Percentiles rank a stretch among this genome's conserved stretches.
phyloP scores from a whole-genome alignment of 768 basidiomycete genomes.

The Agrocybe pediades region DNA sequence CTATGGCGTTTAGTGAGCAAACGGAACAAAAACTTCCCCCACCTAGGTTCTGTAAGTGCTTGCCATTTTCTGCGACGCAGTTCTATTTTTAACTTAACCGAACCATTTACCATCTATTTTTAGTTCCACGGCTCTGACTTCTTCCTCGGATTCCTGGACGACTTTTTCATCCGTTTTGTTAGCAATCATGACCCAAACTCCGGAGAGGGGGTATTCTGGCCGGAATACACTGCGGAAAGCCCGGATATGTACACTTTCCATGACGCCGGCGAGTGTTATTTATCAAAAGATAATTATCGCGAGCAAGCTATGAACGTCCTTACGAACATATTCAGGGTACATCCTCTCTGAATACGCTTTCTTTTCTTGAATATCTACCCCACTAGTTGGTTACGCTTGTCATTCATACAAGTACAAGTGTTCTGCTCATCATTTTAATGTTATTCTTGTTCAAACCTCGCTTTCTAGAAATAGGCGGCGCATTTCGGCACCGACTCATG shows the following conservation, averaged over 20 bases:
- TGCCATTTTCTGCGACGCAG: neutral
- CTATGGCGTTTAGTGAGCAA: conserved; percentile 1
- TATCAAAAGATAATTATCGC: conserved; percentile 1
- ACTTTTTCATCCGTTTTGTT: conserved; percentile 47
- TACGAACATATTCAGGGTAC: neutral
- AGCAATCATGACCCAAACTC: conserved; percentile 45
- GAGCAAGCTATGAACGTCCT: neutral
- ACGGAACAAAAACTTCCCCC: conserved; percentile 1
- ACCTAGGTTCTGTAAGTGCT: neutral
- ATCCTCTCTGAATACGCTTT: neutral
- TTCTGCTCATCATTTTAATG: too few relatives aligned
- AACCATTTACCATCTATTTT: neutral
- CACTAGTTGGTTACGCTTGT: neutral
- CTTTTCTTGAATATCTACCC: neutral
- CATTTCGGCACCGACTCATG: too few relatives aligned
- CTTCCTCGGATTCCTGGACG: conserved; percentile 38
- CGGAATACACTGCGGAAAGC: neutral
- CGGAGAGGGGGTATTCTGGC: conserved; percentile 22
- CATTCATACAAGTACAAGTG: neutral
- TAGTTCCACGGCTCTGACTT: conserved; percentile 45
- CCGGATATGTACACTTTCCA: neutral
- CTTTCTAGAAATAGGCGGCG: too few relatives aligned
- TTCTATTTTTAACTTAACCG: neutral
- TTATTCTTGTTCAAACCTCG: too few relatives aligned
- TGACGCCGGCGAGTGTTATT: neutral